Evolutionary conservation across 1,284 basidiomycete species (phyloP).

Genomic region (Ustilago loliicola): DNA sequence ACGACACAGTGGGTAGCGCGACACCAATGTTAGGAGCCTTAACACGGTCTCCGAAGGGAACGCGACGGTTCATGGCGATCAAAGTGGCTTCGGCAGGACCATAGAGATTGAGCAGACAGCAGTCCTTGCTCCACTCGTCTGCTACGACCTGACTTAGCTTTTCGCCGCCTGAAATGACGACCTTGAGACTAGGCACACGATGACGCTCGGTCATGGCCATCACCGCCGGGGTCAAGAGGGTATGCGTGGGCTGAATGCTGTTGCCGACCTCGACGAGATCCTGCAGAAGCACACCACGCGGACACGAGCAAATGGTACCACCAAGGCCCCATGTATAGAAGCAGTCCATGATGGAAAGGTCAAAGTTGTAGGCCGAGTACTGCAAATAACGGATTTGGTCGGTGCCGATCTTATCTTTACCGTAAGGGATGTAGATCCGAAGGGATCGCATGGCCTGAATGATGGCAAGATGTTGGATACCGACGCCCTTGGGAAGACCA

Average conservation of each 20-base stretch:
- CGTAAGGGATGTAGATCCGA: constrained; percentile 65
- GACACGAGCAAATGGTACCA: constrained; percentile 67
- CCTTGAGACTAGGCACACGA: constrained; percentile 64
- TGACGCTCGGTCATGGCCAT: constrained; percentile 69
- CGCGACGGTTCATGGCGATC: constrained; percentile 66
- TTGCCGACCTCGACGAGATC: constrained; percentile 62
- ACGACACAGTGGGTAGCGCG: constrained; percentile 68
- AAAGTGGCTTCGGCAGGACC: constrained; percentile 69
- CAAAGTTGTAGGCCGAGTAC: constrained; percentile 70
- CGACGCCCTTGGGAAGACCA: constrained; percentile 70
- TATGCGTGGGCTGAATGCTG: constrained; percentile 64
- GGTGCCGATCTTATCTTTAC: constrained; percentile 46
- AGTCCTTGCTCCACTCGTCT: constrained; percentile 69
- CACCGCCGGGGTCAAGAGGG: constrained; percentile 70
- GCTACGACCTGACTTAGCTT: constrained; percentile 71
- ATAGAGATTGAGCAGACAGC: constrained; percentile 68
- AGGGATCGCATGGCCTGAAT: constrained; percentile 69
- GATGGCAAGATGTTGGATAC: constrained; percentile 67
- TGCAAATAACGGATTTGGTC: constrained; percentile 67
- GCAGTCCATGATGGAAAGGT: constrained; percentile 69
- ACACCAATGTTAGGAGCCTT: constrained; percentile 71
- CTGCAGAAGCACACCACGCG: constrained; percentile 58
- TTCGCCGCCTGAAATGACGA: constrained; percentile 71
- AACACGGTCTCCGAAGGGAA: constrained; percentile 63
- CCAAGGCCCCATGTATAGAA: constrained; percentile 69